Percentiles rank a stretch among this genome's conserved stretches.
These are phyloP conservation scores for Yamadazyma philogaea DNA, from an alignment of 805 yeast species.

Conservation along the genomic window DNA sequence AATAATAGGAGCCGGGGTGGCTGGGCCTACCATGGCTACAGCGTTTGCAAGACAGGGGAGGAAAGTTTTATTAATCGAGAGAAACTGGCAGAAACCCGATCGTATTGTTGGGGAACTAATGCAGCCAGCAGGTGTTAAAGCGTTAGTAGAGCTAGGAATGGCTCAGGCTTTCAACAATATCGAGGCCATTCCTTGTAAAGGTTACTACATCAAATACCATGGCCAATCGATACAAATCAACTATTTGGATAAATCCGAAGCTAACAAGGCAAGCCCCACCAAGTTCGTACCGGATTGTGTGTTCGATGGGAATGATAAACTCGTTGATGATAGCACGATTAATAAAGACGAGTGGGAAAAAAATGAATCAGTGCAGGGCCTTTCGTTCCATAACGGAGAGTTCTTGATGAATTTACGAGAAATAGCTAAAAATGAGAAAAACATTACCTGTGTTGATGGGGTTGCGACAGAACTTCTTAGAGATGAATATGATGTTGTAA, in stretches of 20 bases:
- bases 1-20: constrained; percentile 97
- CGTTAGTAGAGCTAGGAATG: constrained; percentile 81
- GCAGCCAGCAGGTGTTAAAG: constrained; percentile 95
- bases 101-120: constrained; percentile 95
- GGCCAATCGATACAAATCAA: constrained; percentile 57
- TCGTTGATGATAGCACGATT: constrained; percentile 47
- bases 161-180: constrained; percentile 67
- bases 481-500: constrained; percentile 39
- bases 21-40: constrained; percentile 91
- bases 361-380: constrained; percentile 62
- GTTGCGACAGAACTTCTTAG: constrained; percentile 68
- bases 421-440: constrained; percentile 65
- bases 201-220: constrained; percentile 74
- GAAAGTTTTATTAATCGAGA: constrained; percentile 71
- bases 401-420: constrained; percentile 74
- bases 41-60: constrained; percentile 89
- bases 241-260: constrained; percentile 61
- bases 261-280: constrained; percentile 40
- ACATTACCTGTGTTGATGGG: constrained; percentile 78
- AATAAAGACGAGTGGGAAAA: constrained; percentile 53
- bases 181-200: constrained; percentile 72
- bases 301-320: constrained; percentile 54
- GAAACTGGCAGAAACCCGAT: constrained; percentile 91
- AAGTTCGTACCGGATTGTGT: constrained; percentile 56
- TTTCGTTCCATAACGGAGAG: constrained; percentile 90